A percentile compares a stretch with the other conserved stretches of the same genome.
These are phyloP conservation scores for Eucalyptus marginata DNA, from an alignment of 345 rosid genomes.

Conservation along the genomic window DNA sequence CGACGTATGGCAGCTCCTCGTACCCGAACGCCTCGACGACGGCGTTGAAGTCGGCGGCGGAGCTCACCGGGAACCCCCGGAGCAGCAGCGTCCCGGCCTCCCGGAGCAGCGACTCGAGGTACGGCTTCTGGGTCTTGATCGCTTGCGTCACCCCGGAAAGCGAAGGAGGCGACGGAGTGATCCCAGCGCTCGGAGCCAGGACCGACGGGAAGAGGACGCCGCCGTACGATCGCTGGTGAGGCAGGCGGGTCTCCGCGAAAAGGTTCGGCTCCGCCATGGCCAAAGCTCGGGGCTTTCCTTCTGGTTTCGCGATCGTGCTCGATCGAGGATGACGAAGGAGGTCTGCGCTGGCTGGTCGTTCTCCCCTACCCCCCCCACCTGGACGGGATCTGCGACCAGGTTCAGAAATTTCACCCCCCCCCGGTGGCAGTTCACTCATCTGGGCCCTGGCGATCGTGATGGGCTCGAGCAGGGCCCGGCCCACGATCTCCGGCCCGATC, in stretches of 20 bases:
- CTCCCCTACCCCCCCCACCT: not conserved
- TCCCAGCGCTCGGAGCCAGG: slow-evolving; percentile 16
- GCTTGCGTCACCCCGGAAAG: slow-evolving; percentile 12
- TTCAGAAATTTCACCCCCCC: not conserved
- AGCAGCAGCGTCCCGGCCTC: slow-evolving; percentile 60
- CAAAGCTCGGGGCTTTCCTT: not conserved
- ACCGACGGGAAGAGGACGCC: slow-evolving; percentile 48
- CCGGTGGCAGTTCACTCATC: not conserved
- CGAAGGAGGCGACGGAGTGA: slow-evolving; percentile 16
- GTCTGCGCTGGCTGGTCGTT: not conserved
- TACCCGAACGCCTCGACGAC: slow-evolving; percentile 82
- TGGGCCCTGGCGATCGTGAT: not conserved
- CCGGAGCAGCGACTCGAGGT: slow-evolving; percentile 50
- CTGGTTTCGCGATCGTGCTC: not conserved
- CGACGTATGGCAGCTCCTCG: slow-evolving; percentile 83
- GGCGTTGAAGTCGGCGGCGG: slow-evolving; percentile 75
- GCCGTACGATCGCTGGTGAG: slow-evolving; percentile 40
- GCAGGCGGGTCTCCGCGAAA: slow-evolving; percentile 25
- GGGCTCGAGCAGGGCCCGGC: not conserved
- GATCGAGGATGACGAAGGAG: not conserved
- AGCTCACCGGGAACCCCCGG: slow-evolving; percentile 43
- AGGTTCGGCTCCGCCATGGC: slow-evolving; percentile 9
- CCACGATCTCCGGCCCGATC: not conserved
- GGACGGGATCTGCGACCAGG: not conserved
- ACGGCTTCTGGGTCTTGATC: slow-evolving; percentile 34